Conservation (phyloP, 2,329 filamentous ascomycete species). For the Passalora sequoiae region DNA sequence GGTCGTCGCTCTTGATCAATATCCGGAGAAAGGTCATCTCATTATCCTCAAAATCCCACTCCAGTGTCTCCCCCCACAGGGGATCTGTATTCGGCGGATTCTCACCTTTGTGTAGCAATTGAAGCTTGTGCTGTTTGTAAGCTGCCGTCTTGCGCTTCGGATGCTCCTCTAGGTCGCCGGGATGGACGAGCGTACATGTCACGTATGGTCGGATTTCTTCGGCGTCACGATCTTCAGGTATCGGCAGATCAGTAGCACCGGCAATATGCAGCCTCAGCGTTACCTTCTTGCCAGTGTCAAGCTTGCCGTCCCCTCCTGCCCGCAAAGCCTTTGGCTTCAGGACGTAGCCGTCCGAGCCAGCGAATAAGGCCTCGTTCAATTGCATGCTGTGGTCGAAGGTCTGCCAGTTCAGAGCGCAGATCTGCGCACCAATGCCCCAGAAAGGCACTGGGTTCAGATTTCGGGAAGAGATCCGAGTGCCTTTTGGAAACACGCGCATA, state of each 20-base stretch:
- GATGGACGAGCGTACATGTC: slow-evolving; percentile 60
- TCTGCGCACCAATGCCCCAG: slow-evolving; percentile 63
- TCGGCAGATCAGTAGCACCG: slow-evolving; percentile 58
- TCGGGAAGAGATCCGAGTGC: slow-evolving; percentile 61
- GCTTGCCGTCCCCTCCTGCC: slow-evolving; percentile 49
- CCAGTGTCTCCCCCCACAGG: slow-evolving; percentile 60
- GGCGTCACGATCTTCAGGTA: slow-evolving; percentile 47
- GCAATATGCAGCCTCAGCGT: slow-evolving; percentile 55
- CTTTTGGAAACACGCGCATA: slow-evolving; percentile 68
- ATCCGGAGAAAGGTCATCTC: slow-evolving; percentile 61
- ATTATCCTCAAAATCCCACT: slow-evolving; percentile 65
- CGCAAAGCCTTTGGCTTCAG: slow-evolving; percentile 60
- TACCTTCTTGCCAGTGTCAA: slow-evolving; percentile 47
- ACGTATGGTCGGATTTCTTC: slow-evolving; percentile 59
- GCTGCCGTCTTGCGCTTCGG: slow-evolving; percentile 58
- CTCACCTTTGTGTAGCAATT: slow-evolving; percentile 54
- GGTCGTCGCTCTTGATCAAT: slow-evolving; percentile 62
- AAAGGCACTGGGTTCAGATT: slow-evolving; percentile 61
- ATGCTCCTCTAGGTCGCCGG: slow-evolving; percentile 46
- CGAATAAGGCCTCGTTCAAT: slow-evolving; percentile 63
- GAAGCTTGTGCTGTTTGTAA: slow-evolving; percentile 57
- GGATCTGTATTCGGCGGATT: slow-evolving; percentile 58
- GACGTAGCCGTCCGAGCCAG: slow-evolving; percentile 60
- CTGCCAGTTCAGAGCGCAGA: slow-evolving; percentile 67
- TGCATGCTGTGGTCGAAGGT: slow-evolving; percentile 62